These are phyloP conservation scores for Aspergillus sp. DNA, from an alignment of 2,329 filamentous ascomycete species.

Conservation along the genomic window DNA sequence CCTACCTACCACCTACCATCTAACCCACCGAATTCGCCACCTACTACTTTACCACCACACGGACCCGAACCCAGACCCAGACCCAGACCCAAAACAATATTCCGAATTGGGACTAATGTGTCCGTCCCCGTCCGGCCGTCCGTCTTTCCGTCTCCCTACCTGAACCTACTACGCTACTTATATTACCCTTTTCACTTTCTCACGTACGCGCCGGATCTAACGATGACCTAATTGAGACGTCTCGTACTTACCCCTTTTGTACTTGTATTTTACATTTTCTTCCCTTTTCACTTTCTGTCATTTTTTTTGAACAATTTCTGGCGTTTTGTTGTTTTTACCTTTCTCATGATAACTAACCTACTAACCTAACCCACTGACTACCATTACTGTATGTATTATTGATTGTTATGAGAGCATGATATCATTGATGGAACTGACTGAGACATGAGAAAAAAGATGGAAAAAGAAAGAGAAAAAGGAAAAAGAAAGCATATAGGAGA, in stretches of 20 bases:
- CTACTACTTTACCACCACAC: too few species aligned
- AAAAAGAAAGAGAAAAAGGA: background rate
- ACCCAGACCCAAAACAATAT: background rate
- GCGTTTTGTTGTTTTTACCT: background rate
- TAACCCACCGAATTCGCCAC: too few species aligned
- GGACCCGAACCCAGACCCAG: too few species aligned
- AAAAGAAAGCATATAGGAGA: slow-evolving; percentile 1
- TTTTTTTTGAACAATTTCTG: background rate
- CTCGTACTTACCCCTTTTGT: background rate
- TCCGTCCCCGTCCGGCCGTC: too few species aligned
- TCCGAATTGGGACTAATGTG: background rate
- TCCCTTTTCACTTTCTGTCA: background rate
- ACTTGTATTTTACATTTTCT: slow-evolving; percentile 3
- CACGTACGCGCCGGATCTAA: background rate
- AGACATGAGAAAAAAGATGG: slow-evolving; percentile 4
- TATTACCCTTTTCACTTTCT: background rate
- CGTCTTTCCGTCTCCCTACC: background rate
- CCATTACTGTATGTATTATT: slow-evolving; percentile 11
- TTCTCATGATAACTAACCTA: background rate
- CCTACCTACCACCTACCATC: background rate
- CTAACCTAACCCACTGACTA: background rate
- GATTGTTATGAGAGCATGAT: slow-evolving; percentile 16
- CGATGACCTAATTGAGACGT: background rate
- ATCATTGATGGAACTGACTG: slow-evolving; percentile 7
- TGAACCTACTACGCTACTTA: background rate